Percentiles rank a stretch among this genome's conserved stretches.
These are phyloP conservation scores for Aureobasidium pullulans DNA, from an alignment of 2,329 filamentous ascomycete genomes.

Conservation along the genomic window DNA sequence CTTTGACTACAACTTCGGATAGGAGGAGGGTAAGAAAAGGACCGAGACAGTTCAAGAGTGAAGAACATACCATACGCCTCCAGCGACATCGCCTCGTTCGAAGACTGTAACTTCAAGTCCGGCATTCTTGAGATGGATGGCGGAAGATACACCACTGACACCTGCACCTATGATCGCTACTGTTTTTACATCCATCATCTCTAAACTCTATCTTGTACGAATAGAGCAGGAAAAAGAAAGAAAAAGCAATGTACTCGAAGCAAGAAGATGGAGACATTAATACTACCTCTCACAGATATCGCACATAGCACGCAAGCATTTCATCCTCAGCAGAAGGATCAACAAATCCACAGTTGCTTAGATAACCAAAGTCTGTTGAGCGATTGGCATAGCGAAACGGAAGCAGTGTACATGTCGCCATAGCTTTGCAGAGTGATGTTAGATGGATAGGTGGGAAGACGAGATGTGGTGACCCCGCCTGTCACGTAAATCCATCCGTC, in stretches of 20 bases:
- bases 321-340: not conserved
- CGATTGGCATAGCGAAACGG: not conserved
- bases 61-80: conserved; percentile 47
- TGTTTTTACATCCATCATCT: not conserved
- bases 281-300: not conserved
- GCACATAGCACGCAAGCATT: not conserved
- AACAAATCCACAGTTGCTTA: not conserved
- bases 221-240: not conserved
- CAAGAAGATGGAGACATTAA: not conserved
- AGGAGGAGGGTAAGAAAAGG: not conserved
- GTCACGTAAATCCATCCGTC: not conserved
- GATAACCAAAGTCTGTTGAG: not conserved
- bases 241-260: too few relatives aligned
- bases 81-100: conserved; percentile 45
- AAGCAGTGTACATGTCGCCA: not conserved
- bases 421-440: not conserved
- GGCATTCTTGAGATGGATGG: conserved; percentile 38
- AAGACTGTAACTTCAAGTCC: conserved; percentile 47
- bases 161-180: conserved; percentile 47
- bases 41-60: not conserved
- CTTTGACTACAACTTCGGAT: not conserved
- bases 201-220: not conserved
- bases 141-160: conserved; percentile 42
- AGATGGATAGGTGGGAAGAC: not conserved
- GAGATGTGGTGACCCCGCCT: not conserved